Conservation (phyloP, 2,329 filamentous ascomycete genomes). For the Lizonia empirigonia region DNA sequence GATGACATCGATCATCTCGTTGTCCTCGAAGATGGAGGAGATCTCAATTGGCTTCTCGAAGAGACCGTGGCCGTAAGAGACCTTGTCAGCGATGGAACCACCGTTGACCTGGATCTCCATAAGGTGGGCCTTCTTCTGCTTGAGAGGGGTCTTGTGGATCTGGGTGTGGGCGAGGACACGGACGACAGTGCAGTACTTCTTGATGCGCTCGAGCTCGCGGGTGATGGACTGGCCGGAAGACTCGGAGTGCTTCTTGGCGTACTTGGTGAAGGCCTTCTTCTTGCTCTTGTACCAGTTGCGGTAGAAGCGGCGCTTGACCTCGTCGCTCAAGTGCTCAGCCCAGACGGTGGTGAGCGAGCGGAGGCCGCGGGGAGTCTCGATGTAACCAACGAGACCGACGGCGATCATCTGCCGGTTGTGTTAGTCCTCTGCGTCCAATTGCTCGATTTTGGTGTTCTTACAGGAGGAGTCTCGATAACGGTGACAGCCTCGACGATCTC, state of each 20-base stretch:
- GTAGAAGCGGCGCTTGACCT: conserved; percentile 99
- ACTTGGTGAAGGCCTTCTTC: conserved; percentile 99
- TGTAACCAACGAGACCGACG: conserved; percentile 99
- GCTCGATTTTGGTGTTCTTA: conserved; percentile 76
- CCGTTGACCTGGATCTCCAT: conserved; percentile 99
- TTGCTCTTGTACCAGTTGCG: conserved; percentile 99
- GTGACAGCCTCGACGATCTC: conserved; percentile 53
- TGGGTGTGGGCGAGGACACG: conserved; percentile 99
- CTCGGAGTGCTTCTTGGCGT: conserved; percentile 99
- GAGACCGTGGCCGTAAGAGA: conserved; percentile 89
- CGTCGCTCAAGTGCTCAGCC: conserved; percentile 98
- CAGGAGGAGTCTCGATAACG: conserved; percentile 58
- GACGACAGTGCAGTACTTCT: conserved; percentile 99
- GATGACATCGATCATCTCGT: conserved; percentile 99
- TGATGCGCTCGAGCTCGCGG: conserved; percentile 98
- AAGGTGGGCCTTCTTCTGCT: conserved; percentile 99
- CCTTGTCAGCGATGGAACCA: conserved; percentile 94
- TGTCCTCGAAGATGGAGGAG: conserved; percentile 95
- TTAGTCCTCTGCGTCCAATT: conserved; percentile 39
- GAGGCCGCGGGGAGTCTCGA: conserved; percentile 99
- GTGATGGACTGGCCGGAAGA: conserved; percentile 86
- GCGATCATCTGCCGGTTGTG: conserved; percentile 82
- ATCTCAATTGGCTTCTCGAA: conserved; percentile 99
- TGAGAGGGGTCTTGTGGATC: conserved; percentile 98
- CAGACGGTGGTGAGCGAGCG: conserved; percentile 99